Conservation (phyloP, 768 basidiomycete species). For the Leccinum olivaceopallidum region DNA sequence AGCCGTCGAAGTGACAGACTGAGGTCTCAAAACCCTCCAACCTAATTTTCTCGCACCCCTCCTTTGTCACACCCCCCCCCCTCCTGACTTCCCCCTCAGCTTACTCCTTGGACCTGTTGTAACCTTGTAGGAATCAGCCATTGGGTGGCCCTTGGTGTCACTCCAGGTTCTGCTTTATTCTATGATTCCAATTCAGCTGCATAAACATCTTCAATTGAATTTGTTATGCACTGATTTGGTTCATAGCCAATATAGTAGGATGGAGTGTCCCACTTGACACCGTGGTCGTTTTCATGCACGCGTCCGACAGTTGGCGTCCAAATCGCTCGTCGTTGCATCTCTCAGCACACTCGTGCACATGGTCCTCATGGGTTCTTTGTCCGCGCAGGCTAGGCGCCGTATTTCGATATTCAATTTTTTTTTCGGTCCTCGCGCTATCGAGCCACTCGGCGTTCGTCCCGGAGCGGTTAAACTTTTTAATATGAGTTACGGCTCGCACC, state of each 20-base stretch:
- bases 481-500: constrained; percentile 22
- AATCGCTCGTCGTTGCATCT: neutral
- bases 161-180: constrained; percentile 33
- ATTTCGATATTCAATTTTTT: neutral
- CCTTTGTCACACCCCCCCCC: neutral
- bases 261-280: constrained; percentile 38
- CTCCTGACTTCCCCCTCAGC: neutral
- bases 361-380: too few species aligned
- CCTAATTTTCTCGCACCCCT: constrained; percentile 18
- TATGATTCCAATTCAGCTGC: constrained; percentile 40
- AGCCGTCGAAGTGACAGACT: constrained; percentile 4
- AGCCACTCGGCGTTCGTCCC: neutral
- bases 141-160: constrained; percentile 32
- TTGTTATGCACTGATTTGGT: constrained; percentile 42
- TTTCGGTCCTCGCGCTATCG: neutral
- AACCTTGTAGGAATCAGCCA: constrained; percentile 11
- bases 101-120: constrained; percentile 4
- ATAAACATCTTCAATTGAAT: constrained; percentile 36
- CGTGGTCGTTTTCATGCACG: constrained; percentile 10
- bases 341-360: neutral
- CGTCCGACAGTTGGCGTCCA: neutral
- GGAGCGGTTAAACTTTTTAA: constrained; percentile 27
- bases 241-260: constrained; percentile 60
- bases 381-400: neutral
- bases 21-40: constrained; percentile 3